Evolutionary conservation across 106 monocot species (phyloP).

Genomic region (Acorus calamus): DNA sequence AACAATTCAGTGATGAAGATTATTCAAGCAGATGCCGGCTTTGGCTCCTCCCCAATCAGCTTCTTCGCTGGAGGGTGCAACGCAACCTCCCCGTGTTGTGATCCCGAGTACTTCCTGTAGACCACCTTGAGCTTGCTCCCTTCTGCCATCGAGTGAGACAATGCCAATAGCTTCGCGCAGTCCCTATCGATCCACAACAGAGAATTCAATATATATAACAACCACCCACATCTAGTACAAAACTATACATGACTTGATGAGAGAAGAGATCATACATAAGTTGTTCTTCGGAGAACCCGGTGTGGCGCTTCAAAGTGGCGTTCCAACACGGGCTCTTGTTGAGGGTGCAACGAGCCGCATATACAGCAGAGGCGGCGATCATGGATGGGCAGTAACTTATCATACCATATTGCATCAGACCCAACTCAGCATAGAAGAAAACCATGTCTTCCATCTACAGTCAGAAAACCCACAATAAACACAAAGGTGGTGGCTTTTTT

Average conservation of each 20-base stretch:
- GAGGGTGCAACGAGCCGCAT: slow-evolving; percentile 19
- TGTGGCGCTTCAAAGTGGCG: slow-evolving; percentile 16
- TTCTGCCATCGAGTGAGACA: slow-evolving; percentile 1
- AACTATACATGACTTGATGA: too few relatives aligned
- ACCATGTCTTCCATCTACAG: slow-evolving; percentile 25
- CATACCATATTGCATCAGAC: slow-evolving; percentile 21
- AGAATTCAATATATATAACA: too few relatives aligned
- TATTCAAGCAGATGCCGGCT: background rate
- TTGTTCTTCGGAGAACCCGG: slow-evolving; percentile 10
- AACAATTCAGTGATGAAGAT: too few relatives aligned
- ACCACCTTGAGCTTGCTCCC: slow-evolving; percentile 24
- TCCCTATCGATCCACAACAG: background rate
- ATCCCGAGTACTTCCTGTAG: slow-evolving; percentile 27
- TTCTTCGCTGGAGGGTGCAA: slow-evolving; percentile 11
- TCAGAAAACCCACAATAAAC: background rate
- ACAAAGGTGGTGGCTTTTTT: too few relatives aligned
- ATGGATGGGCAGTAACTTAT: slow-evolving; percentile 17
- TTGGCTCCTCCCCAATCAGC: background rate
- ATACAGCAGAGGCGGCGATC: slow-evolving; percentile 22
- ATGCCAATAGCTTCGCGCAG: slow-evolving; percentile 8
- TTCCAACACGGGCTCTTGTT: slow-evolving; percentile 11
- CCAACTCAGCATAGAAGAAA: slow-evolving; percentile 34
- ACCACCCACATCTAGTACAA: background rate
- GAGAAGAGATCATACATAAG: background rate
- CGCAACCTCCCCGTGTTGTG: slow-evolving; percentile 12